Evolutionary conservation across 148 eudicot species (phyloP), one percentile per base, ranked within the genome.

Genomic region (Rhododendron henanense): DNA sequence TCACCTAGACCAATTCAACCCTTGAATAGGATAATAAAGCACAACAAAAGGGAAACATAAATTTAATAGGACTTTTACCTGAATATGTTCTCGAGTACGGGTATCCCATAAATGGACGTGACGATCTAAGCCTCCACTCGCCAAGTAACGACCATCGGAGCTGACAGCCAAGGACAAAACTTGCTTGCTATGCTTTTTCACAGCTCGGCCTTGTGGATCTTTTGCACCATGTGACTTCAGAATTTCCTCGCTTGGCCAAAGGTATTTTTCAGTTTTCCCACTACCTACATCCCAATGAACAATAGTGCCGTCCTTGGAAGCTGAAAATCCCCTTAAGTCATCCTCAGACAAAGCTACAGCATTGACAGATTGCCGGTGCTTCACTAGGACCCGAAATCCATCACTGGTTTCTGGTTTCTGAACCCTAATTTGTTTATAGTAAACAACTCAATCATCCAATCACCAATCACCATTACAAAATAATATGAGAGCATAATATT

Each of bases 31-130:
- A 51, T 25, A 35, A 15, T 50, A 25, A 79, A 79, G 37, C 61
- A 79, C 7, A 71, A 53, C 10, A 8, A 71, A 4, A 21, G 35
- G 23, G 51, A 81, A 51, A 44, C 19, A 71, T 44, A 63, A 13
- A 7, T 44, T 45, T 23, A 69, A 35, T 23, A 3, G 50, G n/a
- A 37, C 0, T 35, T 78, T 84, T 87, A 96, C 99, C 98, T 92
- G 94, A 87, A 97, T 86, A 89, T 97, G 98, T 88, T 93, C 90
- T 79, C 95, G 86, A 73, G 98, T 89, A 69, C 99, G 98, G 71
- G 91, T 90, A 87, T 97, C 99, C 99, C 99, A 97, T 81, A 97
- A 74, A 94, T 95, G 99, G 84, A 97, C 87, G 88, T 97, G 98
- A 74, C 98, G 98, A 92, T 95, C 99, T 75, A 93, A 88, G 81